Base-by-base conservation (phyloP, 1,139 yeast genomes). In the Groenewaldozyma sp. region DNA sequence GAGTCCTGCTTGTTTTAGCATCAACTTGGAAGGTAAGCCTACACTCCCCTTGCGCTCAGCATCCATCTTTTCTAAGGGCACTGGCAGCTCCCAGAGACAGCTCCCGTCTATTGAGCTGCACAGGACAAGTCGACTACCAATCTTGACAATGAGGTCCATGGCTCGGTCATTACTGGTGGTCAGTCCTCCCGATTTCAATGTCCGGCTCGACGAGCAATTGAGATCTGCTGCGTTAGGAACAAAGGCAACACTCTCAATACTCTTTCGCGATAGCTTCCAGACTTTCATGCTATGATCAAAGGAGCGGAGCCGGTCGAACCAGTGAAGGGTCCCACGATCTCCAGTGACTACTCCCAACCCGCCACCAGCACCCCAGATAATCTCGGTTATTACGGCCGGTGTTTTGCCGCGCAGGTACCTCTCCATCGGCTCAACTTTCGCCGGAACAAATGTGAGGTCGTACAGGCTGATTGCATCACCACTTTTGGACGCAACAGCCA, bases 401-500 rank as follows among this genome's bases (percentile, higher is more conserved):
- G 83, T 78, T 50, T 75, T 76, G 2, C 88, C 88, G 31, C 87
- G 64, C 9, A 61, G 62, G 49, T 76, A 78, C 46, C 75, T 73
- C 11, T 82, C 86, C 38, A 76, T 56, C 19, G 79, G 59, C 0
- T 74, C 64, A 2, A 79, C 67, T 46, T 75, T 75, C 1, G 51
- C 51, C 0, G 79, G 76, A 28, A 71, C 59, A 43, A 70, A 68
- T 34, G 78, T 67, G 40, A 74, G 64, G 51, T 80, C 88, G 81
- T 84, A 80, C 47, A 78, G 64, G 50, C 68, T 77, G 10, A 79
- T 62, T 37, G 67, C 69, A 52, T 80, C 87, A 2, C 88, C 88
- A 40, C 82, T 65, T 16, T 59, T 53, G 17, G 74, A 71, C 3
- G 72, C 70, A n/a, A 79, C 73, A 1, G 78, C 72, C 38, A 80